Base-by-base conservation (phyloP, 2,329 filamentous ascomycete species). In the Fusarium agapanthi region DNA sequence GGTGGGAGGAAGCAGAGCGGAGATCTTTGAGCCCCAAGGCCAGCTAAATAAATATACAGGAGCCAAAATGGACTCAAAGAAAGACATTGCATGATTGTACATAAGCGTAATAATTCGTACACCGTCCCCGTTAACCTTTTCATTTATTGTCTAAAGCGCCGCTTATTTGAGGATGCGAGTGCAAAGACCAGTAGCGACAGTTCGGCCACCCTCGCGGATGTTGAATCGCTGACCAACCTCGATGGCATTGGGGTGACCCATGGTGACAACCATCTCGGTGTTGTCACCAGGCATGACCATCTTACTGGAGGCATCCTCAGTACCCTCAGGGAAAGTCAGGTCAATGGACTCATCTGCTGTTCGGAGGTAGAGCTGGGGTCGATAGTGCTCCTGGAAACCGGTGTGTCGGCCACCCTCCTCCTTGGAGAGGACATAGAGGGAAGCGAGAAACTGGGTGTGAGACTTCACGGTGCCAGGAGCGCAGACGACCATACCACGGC, bases 221-320 rank as follows among this genome's bases (percentile, higher is more conserved):
- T 98, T 99, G 90, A 99, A 96, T 79, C 96, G 93, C 88, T 98
- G 94, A 78, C 96, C 95, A 72, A 90, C 86, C 87, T 99, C 96
- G 73, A 98, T 85, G 67, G 95, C 95, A 79, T 97, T 90, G 72
- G 95, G 94, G 84, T 93, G 87, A 84, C 94, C 90, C 80, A 97
- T 91, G 79, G 92, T 90, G 82, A 95, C 93, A 74, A 96, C 86
- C 95, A 99, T 98, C 88, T 99, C 96, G 76, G 97, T 91, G 85
- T 99, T 99, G 89, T 99, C 96, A 83, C 96, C 96, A 58, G 96
- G 96, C 95, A 97, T 97, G 84, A 98, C 92, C 87, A 95, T 93
- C 88, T 94, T 95, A 83, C 85, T 86, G 73, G 87, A 82, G 67
- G 88, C 84, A 78, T 95, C 92, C 83, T 92, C 91, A 71, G 88